Evolutionary conservation across 345 rosid genomes (phyloP).

Genomic region (Erodium maritimum): DNA sequence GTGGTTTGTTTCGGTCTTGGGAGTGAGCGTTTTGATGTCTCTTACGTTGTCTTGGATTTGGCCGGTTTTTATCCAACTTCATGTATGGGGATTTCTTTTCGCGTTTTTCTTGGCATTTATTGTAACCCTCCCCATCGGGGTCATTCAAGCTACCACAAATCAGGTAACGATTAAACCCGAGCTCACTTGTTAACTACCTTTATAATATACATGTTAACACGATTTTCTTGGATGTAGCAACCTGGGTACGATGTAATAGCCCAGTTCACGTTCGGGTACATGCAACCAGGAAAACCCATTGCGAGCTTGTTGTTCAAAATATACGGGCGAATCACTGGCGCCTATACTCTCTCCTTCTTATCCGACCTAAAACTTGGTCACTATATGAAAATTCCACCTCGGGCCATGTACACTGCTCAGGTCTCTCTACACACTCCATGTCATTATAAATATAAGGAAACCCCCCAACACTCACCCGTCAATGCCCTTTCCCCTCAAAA

Average conservation of each 20-base stretch:
- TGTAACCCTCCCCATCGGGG: slow-evolving; percentile 94
- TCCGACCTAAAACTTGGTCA: slow-evolving; percentile 97
- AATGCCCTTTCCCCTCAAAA: slow-evolving; percentile 54
- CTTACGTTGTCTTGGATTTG: slow-evolving; percentile 69
- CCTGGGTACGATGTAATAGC: slow-evolving; percentile 97
- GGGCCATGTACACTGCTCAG: slow-evolving; percentile 96
- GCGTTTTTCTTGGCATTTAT: slow-evolving; percentile 79
- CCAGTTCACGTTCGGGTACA: slow-evolving; percentile 89
- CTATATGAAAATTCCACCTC: slow-evolving; percentile 98
- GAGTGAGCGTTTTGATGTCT: slow-evolving; percentile 49
- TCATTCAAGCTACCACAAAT: slow-evolving; percentile 98
- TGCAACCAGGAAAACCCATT: slow-evolving; percentile 85
- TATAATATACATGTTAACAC: too few species aligned
- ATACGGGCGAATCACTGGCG: slow-evolving; percentile 81
- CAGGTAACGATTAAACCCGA: slow-evolving; percentile 43
- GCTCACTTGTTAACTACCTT: too few species aligned
- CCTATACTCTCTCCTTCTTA: slow-evolving; percentile 91
- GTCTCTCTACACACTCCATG: slow-evolving; percentile 12
- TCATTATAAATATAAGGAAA: too few species aligned
- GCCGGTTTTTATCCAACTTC: slow-evolving; percentile 68
- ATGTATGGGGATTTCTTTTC: slow-evolving; percentile 95
- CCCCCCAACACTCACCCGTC: slow-evolving; percentile 96
- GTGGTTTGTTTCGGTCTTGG: too few species aligned
- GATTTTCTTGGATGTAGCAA: slow-evolving; percentile 60
- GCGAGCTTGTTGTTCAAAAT: slow-evolving; percentile 94